Percentiles rank a stretch among this genome's conserved stretches.
phyloP scores from a whole-genome alignment of 192 early-diverging fungal genomes.

The Coemansia umbellata region DNA sequence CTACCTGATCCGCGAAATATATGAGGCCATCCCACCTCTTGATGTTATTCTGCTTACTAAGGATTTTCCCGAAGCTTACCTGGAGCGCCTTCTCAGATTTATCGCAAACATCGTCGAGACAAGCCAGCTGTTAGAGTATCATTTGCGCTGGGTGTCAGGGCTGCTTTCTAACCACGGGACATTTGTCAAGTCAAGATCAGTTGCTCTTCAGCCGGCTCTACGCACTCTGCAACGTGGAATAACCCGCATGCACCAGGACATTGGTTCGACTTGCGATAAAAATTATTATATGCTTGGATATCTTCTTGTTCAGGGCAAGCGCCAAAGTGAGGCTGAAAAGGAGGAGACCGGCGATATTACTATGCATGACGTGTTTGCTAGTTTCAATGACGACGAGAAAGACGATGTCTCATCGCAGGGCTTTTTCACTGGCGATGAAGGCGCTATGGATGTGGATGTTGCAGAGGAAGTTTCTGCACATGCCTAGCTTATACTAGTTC shows the following conservation, averaged over 20 bases:
- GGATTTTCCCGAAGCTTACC: constrained; percentile 80
- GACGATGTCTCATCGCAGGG: no score
- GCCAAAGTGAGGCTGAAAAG: constrained; percentile 11
- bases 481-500: no score
- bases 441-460: constrained; percentile 27
- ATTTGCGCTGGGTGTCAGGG: constrained; percentile 76
- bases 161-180: constrained; percentile 75
- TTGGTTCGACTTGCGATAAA: constrained; percentile 46
- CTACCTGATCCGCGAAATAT: constrained; percentile 70
- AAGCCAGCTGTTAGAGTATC: constrained; percentile 82
- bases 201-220: constrained; percentile 66
- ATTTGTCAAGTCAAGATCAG: constrained; percentile 64
- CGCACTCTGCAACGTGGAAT: constrained; percentile 77
- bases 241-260: constrained; percentile 47
- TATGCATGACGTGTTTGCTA: constrained; percentile 31
- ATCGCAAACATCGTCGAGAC: constrained; percentile 75
- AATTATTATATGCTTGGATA: constrained; percentile 45
- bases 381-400: constrained; percentile 21
- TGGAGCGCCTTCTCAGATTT: constrained; percentile 80
- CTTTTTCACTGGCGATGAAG: neutral
- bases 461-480: no score
- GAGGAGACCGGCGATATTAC: constrained; percentile 19
- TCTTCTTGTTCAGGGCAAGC: constrained; percentile 43
- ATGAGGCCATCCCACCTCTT: constrained; percentile 73
- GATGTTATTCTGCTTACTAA: constrained; percentile 73